phyloP scores from a whole-genome alignment of 768 basidiomycete genomes.

The Ephemerocybe angulata region DNA sequence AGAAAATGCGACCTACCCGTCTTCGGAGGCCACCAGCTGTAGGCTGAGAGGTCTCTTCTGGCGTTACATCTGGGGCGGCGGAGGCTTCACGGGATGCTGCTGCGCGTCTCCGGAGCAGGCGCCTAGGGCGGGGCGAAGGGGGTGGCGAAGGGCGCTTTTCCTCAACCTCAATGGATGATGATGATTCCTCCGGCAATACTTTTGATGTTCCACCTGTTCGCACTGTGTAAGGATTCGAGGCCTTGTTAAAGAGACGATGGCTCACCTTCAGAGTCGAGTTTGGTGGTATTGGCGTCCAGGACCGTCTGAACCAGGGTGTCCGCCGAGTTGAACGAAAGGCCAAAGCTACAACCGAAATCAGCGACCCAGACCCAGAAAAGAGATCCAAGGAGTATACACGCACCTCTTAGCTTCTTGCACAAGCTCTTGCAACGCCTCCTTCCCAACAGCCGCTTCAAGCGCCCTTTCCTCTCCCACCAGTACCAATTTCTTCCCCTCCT shows the following conservation, averaged over 20 bases:
- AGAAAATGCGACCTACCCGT: not conserved
- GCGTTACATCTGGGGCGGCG: conserved; percentile 10
- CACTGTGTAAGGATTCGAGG: not conserved
- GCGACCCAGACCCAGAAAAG: not conserved
- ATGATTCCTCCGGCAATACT: too few species aligned
- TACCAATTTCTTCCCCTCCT: conserved; percentile 46
- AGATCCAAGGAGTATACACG: conserved; percentile 11
- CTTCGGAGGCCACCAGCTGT: conserved; percentile 28
- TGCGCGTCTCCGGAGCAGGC: not conserved
- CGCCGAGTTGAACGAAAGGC: conserved; percentile 38
- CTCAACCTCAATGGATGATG: too few species aligned
- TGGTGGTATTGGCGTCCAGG: conserved; percentile 30
- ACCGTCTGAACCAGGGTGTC: conserved; percentile 54
- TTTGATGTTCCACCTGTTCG: too few species aligned
- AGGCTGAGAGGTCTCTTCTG: too few species aligned
- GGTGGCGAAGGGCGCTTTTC: not conserved
- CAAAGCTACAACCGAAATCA: not conserved
- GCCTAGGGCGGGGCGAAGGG: not conserved
- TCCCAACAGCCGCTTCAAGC: conserved; percentile 49
- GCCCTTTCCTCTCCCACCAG: conserved; percentile 49
- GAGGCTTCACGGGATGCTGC: conserved; percentile 38
- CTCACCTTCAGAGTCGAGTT: conserved; percentile 15
- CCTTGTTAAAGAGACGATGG: not conserved
- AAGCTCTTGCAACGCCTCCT: conserved; percentile 52
- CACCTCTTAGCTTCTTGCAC: conserved; percentile 50